Conservation (phyloP, 148 eudicot genomes). For the Fagopyrum homotropicum region DNA sequence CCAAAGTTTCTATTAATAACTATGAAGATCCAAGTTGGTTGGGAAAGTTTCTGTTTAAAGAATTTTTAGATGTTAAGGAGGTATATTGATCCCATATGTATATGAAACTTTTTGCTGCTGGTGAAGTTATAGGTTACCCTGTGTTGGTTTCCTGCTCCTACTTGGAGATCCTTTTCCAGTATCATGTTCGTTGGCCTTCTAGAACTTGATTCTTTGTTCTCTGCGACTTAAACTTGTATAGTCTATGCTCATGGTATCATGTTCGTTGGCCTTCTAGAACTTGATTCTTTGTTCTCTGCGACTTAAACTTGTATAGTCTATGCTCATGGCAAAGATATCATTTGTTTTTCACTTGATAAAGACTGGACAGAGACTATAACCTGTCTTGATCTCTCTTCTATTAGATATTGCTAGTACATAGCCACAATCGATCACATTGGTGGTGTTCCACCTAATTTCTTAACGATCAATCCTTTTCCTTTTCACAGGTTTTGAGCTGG, state of each 20-base stretch:
- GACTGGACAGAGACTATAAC: background rate
- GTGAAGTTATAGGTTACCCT: background rate
- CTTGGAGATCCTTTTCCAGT: background rate
- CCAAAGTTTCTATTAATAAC: background rate
- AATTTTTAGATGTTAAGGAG: background rate
- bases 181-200: background rate
- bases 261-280: background rate
- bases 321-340: background rate
- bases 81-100: background rate
- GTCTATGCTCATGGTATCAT: background rate
- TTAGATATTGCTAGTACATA: background rate
- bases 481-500: slow-evolving; percentile 76
- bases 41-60: background rate
- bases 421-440: background rate
- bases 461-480: slow-evolving; percentile 2
- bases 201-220: background rate
- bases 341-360: background rate
- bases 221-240: background rate
- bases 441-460: background rate
- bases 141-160: background rate
- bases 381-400: background rate
- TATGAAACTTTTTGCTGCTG: background rate
- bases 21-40: background rate
- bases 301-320: background rate
- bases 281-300: background rate